Base-by-base conservation (phyloP, 1,139 yeast species). In the Pichia sp. region DNA sequence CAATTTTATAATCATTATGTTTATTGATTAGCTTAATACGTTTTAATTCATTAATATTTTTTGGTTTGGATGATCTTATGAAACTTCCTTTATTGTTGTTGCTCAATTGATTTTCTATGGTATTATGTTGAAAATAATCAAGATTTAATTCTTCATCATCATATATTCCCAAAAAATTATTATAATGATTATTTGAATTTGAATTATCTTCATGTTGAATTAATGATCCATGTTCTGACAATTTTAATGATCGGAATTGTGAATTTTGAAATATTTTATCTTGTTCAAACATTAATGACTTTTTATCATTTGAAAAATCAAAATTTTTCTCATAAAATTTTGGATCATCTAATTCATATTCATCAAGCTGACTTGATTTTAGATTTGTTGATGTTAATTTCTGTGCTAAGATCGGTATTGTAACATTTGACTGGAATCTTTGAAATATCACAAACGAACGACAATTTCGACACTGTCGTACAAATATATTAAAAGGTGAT, bases 221-320 rank as follows among this genome's bases (percentile, higher is more conserved):
- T 26, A 49, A 42, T 2, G 46, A 49, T 4, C 50, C 50, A 40
- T 47, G 40, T n/a, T 40, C 37, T 9, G 51, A 47, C 10, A 47
- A n/a, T 6, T 30, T 43, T 16, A 48, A 27, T 6, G 47, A 33
- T 12, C 34, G 35, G 23, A 48, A 43, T 6, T 42, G 26, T 5
- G 42, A 42, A 36, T 40, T 34, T 30, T 39, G 31, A 39, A 46
- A 39, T 24, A 39, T 35, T 12, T 26, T 16, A 27, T 24, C 35
- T 20, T 30, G 31, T 8, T 36, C 25, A 22, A 33, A 33, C 5
- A 33, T 24, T 24, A 24, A 7, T 7, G 24, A 6, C 4, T 33
- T 20, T 9, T 24, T 16, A 11, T 20, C 26, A 8, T 6, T 20
- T 22, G n/a, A 5, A 32, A 32, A 23, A 16, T 16, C 16, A 16